A percentile compares a stretch with the other conserved stretches of the same genome.
Evolutionary conservation across 441 rosid genomes (phyloP).

Genomic region (Adansonia rubrostipa): DNA sequence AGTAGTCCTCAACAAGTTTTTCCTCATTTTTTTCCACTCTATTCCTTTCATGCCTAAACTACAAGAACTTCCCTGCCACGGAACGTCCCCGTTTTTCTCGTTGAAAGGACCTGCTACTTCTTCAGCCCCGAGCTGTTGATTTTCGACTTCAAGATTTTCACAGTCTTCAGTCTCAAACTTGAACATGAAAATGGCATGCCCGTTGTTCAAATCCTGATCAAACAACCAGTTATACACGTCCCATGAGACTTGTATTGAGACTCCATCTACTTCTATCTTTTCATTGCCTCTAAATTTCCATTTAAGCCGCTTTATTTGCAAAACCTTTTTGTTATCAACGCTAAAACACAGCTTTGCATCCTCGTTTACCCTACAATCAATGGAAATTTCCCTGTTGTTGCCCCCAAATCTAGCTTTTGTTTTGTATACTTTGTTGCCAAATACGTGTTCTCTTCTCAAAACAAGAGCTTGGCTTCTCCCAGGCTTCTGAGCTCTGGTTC

Average conservation of each 20-base stretch:
- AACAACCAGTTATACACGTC: slow-evolving; percentile 93
- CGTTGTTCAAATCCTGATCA: slow-evolving; percentile 39
- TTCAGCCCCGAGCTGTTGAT: slow-evolving; percentile 23
- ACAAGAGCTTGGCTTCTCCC: slow-evolving; percentile 54
- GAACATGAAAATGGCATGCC: slow-evolving; percentile 82
- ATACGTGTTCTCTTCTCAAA: slow-evolving; percentile 75
- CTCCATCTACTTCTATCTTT: slow-evolving; percentile 74
- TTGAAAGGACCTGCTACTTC: slow-evolving; percentile 13
- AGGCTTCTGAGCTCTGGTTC: slow-evolving; percentile 46
- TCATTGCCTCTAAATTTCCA: slow-evolving; percentile 96
- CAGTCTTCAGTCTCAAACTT: slow-evolving; percentile 56
- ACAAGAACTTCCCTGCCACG: slow-evolving; percentile 47
- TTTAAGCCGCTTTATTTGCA: slow-evolving; percentile 69
- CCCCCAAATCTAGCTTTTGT: slow-evolving; percentile 78
- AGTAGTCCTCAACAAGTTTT: slow-evolving; percentile 55
- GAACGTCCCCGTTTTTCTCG: slow-evolving; percentile 41
- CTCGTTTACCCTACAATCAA: slow-evolving; percentile 63
- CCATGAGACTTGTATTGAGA: slow-evolving; percentile 80
- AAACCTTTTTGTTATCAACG: slow-evolving; percentile 58
- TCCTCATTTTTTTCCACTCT: slow-evolving; percentile 82
- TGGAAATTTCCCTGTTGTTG: slow-evolving; percentile 58
- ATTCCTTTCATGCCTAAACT: slow-evolving; percentile 57
- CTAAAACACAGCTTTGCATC: slow-evolving; percentile 64
- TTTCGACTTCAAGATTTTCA: slow-evolving; percentile 33
- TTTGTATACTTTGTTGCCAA: slow-evolving; percentile 61